phyloP scores from a whole-genome alignment of 495 filamentous ascomycete genomes.

The Parachaetomium inaequale region DNA sequence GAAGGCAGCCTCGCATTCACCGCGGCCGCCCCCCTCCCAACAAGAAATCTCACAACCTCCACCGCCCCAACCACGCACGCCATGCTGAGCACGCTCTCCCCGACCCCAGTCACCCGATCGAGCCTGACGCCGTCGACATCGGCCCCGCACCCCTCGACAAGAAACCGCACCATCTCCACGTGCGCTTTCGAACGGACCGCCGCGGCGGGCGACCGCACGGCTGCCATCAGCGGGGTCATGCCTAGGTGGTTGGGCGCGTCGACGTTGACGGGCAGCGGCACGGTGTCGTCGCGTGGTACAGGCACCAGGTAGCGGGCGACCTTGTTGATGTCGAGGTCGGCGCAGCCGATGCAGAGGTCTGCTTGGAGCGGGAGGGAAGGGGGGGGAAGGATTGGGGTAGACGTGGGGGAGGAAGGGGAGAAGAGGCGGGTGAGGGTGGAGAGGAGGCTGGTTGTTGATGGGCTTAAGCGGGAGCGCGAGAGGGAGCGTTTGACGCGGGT shows the following conservation, averaged over 20 bases:
- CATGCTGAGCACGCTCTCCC: slow-evolving; percentile 7
- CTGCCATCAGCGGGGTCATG: slow-evolving; percentile 18
- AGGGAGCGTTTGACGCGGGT: background rate
- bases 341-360: slow-evolving; percentile 23
- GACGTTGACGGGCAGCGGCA: slow-evolving; percentile 9
- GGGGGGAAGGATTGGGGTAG: background rate
- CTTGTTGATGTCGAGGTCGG: slow-evolving; percentile 23
- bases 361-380: slow-evolving; percentile 4
- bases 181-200: slow-evolving; percentile 12
- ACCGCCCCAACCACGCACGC: slow-evolving; percentile 13
- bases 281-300: background rate
- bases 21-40: slow-evolving; percentile 18
- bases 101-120: background rate
- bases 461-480: background rate
- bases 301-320: slow-evolving; percentile 15
- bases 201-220: slow-evolving; percentile 8
- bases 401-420: background rate
- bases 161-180: slow-evolving; percentile 20
- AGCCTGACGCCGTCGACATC: slow-evolving; percentile 16
- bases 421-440: slow-evolving; percentile 13
- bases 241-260: slow-evolving; percentile 21
- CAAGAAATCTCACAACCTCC: slow-evolving; percentile 17
- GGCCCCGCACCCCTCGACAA: slow-evolving; percentile 25
- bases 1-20: slow-evolving; percentile 6
- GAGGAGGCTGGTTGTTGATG: background rate